Conservation (phyloP, 2,329 filamentous ascomycete species). For the Penicillium sp. region DNA sequence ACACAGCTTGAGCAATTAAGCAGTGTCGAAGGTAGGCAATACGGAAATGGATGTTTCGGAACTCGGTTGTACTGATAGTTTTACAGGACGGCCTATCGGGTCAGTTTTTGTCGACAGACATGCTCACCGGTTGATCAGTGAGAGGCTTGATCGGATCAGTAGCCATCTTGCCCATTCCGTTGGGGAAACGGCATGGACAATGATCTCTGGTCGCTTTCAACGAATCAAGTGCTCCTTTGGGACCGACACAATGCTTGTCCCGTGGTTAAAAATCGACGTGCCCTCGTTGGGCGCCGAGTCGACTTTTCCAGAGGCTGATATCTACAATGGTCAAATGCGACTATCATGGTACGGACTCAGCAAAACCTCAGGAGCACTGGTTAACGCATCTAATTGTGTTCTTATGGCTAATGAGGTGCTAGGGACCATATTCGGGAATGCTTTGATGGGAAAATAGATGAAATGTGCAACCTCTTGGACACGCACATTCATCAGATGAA, state of each 20-base stretch:
- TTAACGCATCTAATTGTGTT: neutral
- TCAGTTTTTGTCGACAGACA: conserved; percentile 36
- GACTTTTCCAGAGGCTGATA: conserved; percentile 25
- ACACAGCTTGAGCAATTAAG: conserved; percentile 28
- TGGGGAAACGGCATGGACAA: conserved; percentile 26
- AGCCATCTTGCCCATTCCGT: conserved; percentile 20
- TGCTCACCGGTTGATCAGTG: conserved; percentile 26
- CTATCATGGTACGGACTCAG: conserved; percentile 33
- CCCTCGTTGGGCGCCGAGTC: conserved; percentile 21
- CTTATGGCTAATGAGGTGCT: no score
- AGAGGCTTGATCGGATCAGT: conserved; percentile 21
- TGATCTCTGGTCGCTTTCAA: conserved; percentile 34
- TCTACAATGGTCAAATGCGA: conserved; percentile 31
- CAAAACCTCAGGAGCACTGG: no score
- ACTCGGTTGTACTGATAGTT: neutral
- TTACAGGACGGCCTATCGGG: conserved; percentile 35
- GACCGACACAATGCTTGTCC: conserved; percentile 22
- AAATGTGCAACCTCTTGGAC: conserved; percentile 31
- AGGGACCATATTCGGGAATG: conserved; percentile 21
- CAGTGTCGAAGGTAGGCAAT: conserved; percentile 21
- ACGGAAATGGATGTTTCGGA: neutral
- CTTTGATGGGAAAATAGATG: conserved; percentile 26
- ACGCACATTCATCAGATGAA: conserved; percentile 27
- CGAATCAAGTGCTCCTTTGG: conserved; percentile 36
- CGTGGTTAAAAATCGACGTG: conserved; percentile 29